Evolutionary conservation across 805 yeast species (phyloP), one percentile per base, ranked within the genome.

Genomic region (Saccharomyces jurei): DNA sequence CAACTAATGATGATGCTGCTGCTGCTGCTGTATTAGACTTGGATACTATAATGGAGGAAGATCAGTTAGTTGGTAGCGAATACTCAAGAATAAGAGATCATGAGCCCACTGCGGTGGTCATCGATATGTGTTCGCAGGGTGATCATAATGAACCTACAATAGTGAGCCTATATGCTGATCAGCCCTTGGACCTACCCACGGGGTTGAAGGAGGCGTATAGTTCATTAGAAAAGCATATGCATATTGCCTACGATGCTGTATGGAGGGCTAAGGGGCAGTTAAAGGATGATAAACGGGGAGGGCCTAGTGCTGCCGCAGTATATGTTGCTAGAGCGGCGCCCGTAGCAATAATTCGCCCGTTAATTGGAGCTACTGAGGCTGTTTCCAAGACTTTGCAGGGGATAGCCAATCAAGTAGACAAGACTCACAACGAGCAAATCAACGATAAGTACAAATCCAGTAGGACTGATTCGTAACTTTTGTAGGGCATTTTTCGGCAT

Each of bases 311-410:
- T 4, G 88, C 91, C 0, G 80, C 88, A 0, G 70, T 75, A 21
- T 83, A 89, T 1, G 75, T 89, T 13, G 84, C 87, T 13, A 81
- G 80, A 58, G 89, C 86, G 0, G 82, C 96, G 1, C 97, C 97
- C 0, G 81, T 89, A 14, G 84, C 89, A 21, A 69, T 91, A 14
- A 77, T 91, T 1, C 70, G 97, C 47, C 97, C 97, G 1, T 78
- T 89, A 57, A 89, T 91, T 61, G 98, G 97, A 1, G 89, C 96
- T 0, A 87, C 97, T 0, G 97, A 89, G 66, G 96, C 96, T 0
- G 77, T 91, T 6, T 85, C 92, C 5, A 87, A 83, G 63, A 79
- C 96, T 0, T 74, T 91, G 51, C 78, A 89, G 72, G 98, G 98
- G 0, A 77, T 91, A 6, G 83, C 89, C 46, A 90, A 89, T 65